Conservation (phyloP, 2,329 filamentous ascomycete species). For the Nigrospora sphaerica region DNA sequence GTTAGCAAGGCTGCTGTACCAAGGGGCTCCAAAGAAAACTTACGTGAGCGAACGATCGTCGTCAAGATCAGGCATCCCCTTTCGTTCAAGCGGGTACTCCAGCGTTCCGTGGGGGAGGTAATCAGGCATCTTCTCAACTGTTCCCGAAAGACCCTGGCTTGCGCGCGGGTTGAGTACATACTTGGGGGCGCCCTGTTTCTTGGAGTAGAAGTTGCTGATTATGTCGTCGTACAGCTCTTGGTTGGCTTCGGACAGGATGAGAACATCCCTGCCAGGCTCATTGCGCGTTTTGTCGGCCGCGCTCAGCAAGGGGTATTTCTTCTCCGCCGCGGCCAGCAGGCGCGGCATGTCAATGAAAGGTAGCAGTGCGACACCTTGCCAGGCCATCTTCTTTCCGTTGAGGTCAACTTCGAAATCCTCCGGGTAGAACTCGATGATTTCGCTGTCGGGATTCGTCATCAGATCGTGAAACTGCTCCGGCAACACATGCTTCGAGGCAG, state of each 20-base stretch:
- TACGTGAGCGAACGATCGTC: constrained; percentile 83
- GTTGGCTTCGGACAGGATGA: constrained; percentile 79
- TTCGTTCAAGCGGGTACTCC: constrained; percentile 67
- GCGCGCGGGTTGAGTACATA: constrained; percentile 68
- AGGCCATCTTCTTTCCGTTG: constrained; percentile 97
- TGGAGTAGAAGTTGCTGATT: constrained; percentile 81
- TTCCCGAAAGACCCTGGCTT: constrained; percentile 73
- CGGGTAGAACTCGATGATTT: constrained; percentile 96
- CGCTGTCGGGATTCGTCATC: constrained; percentile 81
- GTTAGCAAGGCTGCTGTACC: constrained; percentile 19
- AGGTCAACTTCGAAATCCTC: constrained; percentile 88
- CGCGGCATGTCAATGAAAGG: constrained; percentile 95
- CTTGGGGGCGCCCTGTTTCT: constrained; percentile 63
- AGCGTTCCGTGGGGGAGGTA: constrained; percentile 81
- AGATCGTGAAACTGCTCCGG: constrained; percentile 82
- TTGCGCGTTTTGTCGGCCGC: constrained; percentile 75
- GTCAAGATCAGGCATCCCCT: constrained; percentile 68
- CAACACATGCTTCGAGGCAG: constrained; percentile 85
- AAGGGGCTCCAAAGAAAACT: constrained; percentile 22
- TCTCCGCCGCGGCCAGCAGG: constrained; percentile 72
- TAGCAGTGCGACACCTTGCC: constrained; percentile 89
- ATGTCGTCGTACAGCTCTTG: constrained; percentile 77
- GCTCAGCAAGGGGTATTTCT: constrained; percentile 73
- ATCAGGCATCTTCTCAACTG: constrained; percentile 70
- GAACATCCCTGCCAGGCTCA: constrained; percentile 67